Base-by-base conservation (phyloP, 495 filamentous ascomycete species). In the Podospora pseudopauciseta region DNA sequence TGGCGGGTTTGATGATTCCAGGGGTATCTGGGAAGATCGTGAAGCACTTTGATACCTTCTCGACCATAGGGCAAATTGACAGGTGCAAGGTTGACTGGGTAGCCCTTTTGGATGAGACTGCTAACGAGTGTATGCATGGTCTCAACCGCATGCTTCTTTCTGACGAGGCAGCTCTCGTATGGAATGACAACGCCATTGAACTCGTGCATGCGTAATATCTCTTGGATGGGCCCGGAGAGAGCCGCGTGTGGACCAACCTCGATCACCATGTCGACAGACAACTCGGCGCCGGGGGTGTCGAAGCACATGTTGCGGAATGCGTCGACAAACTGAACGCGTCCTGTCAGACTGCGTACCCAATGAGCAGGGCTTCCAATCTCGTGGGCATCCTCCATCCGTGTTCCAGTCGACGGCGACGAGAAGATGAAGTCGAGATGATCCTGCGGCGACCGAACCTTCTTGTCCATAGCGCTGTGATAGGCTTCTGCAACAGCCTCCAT, bases 181-280 rank as follows among this genome's bases (percentile, higher is more conserved):
- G 71, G 39, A 16, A 82, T 74, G n/a, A 0, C 49, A 28, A 64
- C 30, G 5, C 64, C 69, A 15, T 68, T 67, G 57, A 77, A 72
- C 59, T 74, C 65, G 6, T 66, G 69, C 57, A 72, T 59, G 7
- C 44, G 67, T 55, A 87, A 61, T 19, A 84, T 87, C 60, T 88
- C 80, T n/a, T 80, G 79, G 18, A 86, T 74, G 0, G 88, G 87
- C 0, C 84, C 84, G 20, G 79, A 76, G 0, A 92, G 77, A 0
- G 88, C 75, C 0, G 75, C 63, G 32, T 80, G 79, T 0, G 79
- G 78, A 0, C 79, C 79, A 15, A 81, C 68, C 63, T 81, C 79
- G 13, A 80, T 69, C n/a, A 78, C 66, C 68, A 78, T 72, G 63
- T 80, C 75, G 1, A 79, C 70, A 2, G 55, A 57, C 7, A 44